Evolutionary conservation across 306 rosid genomes (phyloP).

Genomic region (Elaeagnus macrophylla): DNA sequence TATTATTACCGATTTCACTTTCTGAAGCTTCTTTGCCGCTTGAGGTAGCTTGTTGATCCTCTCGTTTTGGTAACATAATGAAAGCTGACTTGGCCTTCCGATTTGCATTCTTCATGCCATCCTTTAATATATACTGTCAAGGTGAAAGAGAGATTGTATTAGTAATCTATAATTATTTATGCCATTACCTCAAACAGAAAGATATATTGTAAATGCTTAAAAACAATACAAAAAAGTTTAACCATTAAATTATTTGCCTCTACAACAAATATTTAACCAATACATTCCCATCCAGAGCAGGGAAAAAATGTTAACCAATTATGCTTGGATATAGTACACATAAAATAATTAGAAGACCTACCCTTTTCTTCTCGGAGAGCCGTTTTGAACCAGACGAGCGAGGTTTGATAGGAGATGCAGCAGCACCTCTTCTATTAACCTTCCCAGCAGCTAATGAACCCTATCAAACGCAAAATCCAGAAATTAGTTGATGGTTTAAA

Average conservation of each 20-base stretch:
- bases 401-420: conserved; percentile 44
- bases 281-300: not conserved
- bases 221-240: too few relatives aligned
- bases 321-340: not conserved
- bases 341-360: conserved; percentile 11
- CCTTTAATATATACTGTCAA: conserved; percentile 81
- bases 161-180: not conserved
- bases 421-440: conserved; percentile 61
- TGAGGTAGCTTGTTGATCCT: conserved; percentile 48
- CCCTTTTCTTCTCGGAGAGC: conserved; percentile 80
- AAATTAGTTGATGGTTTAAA: too few relatives aligned
- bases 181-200: not conserved
- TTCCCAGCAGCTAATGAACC: conserved; percentile 53
- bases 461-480: conserved; percentile 31
- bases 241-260: too few relatives aligned
- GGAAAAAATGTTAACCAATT: not conserved
- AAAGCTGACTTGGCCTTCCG: conserved; percentile 64
- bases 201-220: not conserved
- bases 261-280: too few relatives aligned
- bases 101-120: conserved; percentile 38
- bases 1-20: conserved; percentile 38
- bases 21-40: conserved; percentile 43
- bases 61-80: conserved; percentile 45
- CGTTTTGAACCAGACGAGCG: conserved; percentile 46
- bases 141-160: conserved; percentile 20